Percentiles rank a stretch among this genome's conserved stretches.
Evolutionary conservation across 129 eudicot genomes (phyloP).

Genomic region (Pseudognaphalium luteoalbum): DNA sequence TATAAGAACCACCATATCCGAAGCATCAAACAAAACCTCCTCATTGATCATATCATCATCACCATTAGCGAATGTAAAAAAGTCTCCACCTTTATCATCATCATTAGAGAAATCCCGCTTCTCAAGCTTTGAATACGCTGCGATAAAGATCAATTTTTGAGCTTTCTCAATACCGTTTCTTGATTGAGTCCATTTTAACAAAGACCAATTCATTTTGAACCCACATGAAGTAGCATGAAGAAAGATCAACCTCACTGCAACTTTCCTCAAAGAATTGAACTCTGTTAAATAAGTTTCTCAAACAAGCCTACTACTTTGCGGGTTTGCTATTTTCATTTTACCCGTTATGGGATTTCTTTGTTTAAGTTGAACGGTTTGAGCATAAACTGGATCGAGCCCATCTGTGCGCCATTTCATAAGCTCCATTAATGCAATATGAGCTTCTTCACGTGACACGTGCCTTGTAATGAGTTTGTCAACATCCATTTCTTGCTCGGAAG

Average conservation of each 20-base stretch:
- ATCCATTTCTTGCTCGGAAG: slow-evolving; percentile 80
- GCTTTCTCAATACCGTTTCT: slow-evolving; percentile 57
- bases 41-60: slow-evolving; percentile 84
- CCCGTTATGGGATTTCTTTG: slow-evolving; percentile 74
- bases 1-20: too few species aligned
- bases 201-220: slow-evolving; percentile 53
- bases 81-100: slow-evolving; percentile 70
- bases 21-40: slow-evolving; percentile 79
- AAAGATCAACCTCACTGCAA: slow-evolving; percentile 89
- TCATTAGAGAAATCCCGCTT: slow-evolving; percentile 46
- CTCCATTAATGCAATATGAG: slow-evolving; percentile 80
- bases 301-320: slow-evolving; percentile 84
- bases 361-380: slow-evolving; percentile 90
- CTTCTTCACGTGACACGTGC: slow-evolving; percentile 80
- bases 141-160: slow-evolving; percentile 74
- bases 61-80: slow-evolving; percentile 61
- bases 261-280: slow-evolving; percentile 68
- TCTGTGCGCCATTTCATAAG: slow-evolving; percentile 97
- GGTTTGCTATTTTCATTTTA: slow-evolving; percentile 80
- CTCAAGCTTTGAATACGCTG: slow-evolving; percentile 67
- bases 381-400: slow-evolving; percentile 89
- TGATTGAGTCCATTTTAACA: slow-evolving; percentile 58
- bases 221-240: slow-evolving; percentile 88
- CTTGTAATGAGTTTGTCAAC: slow-evolving; percentile 79
- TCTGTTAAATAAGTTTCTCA: slow-evolving; percentile 88